phyloP scores from a whole-genome alignment of 805 yeast genomes.

The Starmerella tilneyi region DNA sequence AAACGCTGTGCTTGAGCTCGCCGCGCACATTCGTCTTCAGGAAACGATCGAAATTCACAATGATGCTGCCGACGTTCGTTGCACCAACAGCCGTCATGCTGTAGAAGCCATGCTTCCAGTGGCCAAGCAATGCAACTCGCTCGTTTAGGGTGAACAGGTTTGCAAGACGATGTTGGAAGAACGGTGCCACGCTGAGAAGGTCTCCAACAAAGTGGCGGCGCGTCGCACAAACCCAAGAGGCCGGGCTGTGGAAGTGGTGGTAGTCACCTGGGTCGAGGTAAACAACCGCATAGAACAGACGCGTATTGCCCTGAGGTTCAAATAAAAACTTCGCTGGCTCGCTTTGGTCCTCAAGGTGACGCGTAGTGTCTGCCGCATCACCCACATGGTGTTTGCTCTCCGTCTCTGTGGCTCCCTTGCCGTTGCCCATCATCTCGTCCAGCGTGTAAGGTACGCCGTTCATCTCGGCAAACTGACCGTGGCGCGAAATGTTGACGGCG shows the following conservation, averaged over 20 bases:
- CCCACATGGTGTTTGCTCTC: conserved; percentile 47
- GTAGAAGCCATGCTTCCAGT: conserved; percentile 95
- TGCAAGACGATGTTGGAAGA: conserved; percentile 76
- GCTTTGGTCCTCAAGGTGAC: conserved; percentile 33
- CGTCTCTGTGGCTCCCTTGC: conserved; percentile 34
- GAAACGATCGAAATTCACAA: conserved; percentile 82
- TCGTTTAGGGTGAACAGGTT: conserved; percentile 87
- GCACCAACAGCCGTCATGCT: conserved; percentile 99
- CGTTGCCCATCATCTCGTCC: conserved; percentile 55
- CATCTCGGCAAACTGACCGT: conserved; percentile 64
- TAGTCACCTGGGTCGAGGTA: conserved; percentile 98
- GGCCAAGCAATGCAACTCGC: conserved; percentile 87
- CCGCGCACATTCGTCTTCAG: conserved; percentile 58
- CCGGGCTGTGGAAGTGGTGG: conserved; percentile 93
- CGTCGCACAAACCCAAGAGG: conserved; percentile 86
- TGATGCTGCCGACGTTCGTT: conserved; percentile 93
- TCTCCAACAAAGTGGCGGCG: conserved; percentile 96
- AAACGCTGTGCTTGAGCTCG: conserved; percentile 67
- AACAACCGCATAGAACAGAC: conserved; percentile 77
- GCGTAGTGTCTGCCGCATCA: conserved; percentile 14
- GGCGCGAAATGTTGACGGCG: conserved; percentile 38
- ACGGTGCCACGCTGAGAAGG: conserved; percentile 91
- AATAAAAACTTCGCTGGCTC: conserved; percentile 1
- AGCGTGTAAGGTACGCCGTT: conserved; percentile 64
- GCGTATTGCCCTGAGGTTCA: conserved; percentile 19